These are phyloP conservation scores for Hyphopichia homilentoma DNA, from an alignment of 805 yeast genomes.

Conservation along the genomic window DNA sequence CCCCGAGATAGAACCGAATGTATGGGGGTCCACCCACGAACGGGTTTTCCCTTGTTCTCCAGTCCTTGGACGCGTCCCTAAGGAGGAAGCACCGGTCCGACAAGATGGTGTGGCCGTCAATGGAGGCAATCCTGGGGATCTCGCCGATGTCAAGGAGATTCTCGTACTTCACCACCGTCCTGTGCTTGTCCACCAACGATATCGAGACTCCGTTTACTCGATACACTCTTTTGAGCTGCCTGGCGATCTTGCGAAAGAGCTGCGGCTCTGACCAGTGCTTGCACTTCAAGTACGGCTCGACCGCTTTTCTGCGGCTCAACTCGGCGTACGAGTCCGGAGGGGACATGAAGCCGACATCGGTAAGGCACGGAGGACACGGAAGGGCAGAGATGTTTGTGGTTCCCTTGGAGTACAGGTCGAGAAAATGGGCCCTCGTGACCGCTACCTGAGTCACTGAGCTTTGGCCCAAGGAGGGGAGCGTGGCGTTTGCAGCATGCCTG, in stretches of 20 bases:
- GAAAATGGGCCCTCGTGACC: conserved; percentile 47
- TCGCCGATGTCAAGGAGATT: conserved; percentile 45
- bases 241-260: conserved; percentile 35
- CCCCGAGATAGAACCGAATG: conserved; percentile 63
- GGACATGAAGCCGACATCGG: conserved; percentile 42
- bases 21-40: conserved; percentile 59
- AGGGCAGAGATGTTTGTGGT: conserved; percentile 54
- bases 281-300: conserved; percentile 32
- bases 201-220: conserved; percentile 53
- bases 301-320: conserved; percentile 38
- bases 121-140: conserved; percentile 52
- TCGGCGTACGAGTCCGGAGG: conserved; percentile 63
- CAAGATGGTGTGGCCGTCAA: conserved; percentile 68
- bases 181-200: conserved; percentile 49
- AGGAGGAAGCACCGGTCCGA: conserved; percentile 54
- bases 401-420: conserved; percentile 53
- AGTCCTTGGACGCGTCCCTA: conserved; percentile 60
- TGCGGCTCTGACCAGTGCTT: conserved; percentile 49
- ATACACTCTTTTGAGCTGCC: conserved; percentile 38
- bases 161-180: conserved; percentile 49
- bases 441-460: conserved; percentile 18
- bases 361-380: conserved; percentile 53
- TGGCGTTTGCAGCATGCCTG: too few species aligned
- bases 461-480: too few species aligned
- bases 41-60: conserved; percentile 66